Evolutionary conservation across 192 early-diverging fungal species (phyloP).

Genomic region (Allomyces arbusculus): DNA sequence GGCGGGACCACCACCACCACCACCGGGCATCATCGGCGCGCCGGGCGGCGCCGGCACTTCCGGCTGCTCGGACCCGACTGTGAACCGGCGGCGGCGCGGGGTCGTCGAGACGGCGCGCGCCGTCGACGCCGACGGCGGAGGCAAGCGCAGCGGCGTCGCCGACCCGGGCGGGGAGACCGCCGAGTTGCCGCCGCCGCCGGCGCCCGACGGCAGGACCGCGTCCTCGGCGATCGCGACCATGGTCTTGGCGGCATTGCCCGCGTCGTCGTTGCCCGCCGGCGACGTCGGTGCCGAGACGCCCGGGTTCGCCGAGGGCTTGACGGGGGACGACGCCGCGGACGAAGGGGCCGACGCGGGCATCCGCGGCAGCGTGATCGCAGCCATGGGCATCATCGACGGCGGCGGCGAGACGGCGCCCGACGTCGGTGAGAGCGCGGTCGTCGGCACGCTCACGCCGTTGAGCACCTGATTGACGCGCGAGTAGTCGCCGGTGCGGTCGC

Average conservation of each 20-base stretch:
- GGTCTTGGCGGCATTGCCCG: not conserved
- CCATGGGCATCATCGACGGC: conserved; percentile 1
- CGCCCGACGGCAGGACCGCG: conserved; percentile 1
- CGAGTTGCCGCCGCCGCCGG: too few species aligned
- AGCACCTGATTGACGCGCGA: not conserved
- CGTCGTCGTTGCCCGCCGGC: not conserved
- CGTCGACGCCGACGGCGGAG: conserved; percentile 4
- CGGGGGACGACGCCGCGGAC: not conserved
- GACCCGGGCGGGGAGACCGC: conserved; percentile 3
- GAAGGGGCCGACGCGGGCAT: conserved; percentile 1
- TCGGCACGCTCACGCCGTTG: not conserved
- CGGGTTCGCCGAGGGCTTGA: not conserved
- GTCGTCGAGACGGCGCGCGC: not conserved
- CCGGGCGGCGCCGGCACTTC: not conserved
- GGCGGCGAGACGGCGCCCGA: not conserved
- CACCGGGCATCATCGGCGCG: too few species aligned
- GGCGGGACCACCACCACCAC: too few species aligned
- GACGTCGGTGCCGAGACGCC: not conserved
- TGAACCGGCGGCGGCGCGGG: conserved; percentile 15
- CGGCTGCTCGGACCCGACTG: conserved; percentile 18
- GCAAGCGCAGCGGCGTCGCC: conserved; percentile 3
- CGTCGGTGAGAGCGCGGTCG: not conserved
- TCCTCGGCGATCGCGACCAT: conserved; percentile 3
- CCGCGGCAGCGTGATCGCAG: conserved; percentile 1
- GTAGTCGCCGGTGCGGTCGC: conserved; percentile 2